These are phyloP conservation scores for Penicillium sp. DNA, from an alignment of 2,329 filamentous ascomycete genomes.

Conservation along the genomic window DNA sequence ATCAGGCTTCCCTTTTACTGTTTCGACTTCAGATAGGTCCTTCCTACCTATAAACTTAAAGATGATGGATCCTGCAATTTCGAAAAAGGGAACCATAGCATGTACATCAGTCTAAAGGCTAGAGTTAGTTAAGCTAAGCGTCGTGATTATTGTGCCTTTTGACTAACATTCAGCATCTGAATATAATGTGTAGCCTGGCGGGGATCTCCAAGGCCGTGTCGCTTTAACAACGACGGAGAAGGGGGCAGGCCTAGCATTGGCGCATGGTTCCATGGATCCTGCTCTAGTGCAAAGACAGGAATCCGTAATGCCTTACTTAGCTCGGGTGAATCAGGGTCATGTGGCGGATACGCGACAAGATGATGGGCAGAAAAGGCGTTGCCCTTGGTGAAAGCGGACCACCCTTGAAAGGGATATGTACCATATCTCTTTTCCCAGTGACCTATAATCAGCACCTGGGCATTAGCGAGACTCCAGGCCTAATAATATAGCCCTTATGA, in stretches of 20 bases:
- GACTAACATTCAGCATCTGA: neutral
- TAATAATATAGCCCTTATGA: neutral
- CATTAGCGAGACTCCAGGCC: neutral
- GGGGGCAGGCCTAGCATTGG: neutral
- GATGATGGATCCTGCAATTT: neutral
- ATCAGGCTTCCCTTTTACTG: neutral
- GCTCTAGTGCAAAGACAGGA: neutral
- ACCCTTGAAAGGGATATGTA: neutral
- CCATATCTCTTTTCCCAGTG: neutral
- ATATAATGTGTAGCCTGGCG: neutral
- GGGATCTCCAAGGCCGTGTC: neutral
- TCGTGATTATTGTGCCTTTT: neutral
- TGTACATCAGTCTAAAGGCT: neutral
- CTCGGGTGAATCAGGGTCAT: neutral
- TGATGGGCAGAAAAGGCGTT: neutral
- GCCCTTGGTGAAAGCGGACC: neutral
- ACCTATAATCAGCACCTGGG: neutral
- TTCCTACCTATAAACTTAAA: neutral
- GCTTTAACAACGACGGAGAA: neutral
- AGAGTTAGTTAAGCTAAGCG: neutral
- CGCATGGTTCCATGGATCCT: neutral
- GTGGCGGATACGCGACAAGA: neutral
- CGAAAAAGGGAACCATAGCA: neutral
- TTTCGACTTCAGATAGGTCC: neutral
- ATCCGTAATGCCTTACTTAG: neutral